Base-by-base conservation (phyloP, 2,329 filamentous ascomycete species). In the Talaromyces verruculosus region DNA sequence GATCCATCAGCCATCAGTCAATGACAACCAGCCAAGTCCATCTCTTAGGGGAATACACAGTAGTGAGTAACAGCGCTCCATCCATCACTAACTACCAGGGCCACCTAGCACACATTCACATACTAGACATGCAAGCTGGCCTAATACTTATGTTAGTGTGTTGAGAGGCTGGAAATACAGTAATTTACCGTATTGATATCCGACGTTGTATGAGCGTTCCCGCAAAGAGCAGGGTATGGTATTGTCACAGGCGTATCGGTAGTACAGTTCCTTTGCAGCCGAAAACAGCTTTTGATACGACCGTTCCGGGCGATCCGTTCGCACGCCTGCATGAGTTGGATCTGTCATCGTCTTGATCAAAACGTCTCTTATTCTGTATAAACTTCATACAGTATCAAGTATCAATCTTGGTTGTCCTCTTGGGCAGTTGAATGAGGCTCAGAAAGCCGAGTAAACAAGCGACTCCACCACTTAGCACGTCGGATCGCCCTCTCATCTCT, bases 271-370 rank as follows among this genome's bases (percentile, higher is more conserved):
- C 30, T 35, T 33, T 51, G 59, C 45, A 28, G 33, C 47, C 47
- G 61, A 41, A 63, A 63, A 63, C 47, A 43, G 61, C 47, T 25
- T 33, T 49, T 35, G 41, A 47, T 47, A 35, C 61, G 61, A 37
- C 35, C 47, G 10, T 63, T 55, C 61, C 61, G 47, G 37, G 33
- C 25, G 33, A 63, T 55, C 61, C 61, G 61, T 55, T 57, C 53
- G 53, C 11, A 57, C 53, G 19, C 28, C n/a, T 37, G 53, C 53
- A 37, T 55, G 28, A 35, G 4, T 19, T 33, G 51, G 28, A 35
- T 49, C 11, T 25, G 11, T 28, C 41, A 25, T 22, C 43, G 43
- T 47, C 43, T 47, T 22, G 2, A n/a, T 33, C 25, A n/a, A 49
- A 30, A 33, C 7, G 17, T 33, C 49, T 33, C 28, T 15, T 37